phyloP scores from a whole-genome alignment of 768 basidiomycete genomes.

The Boletus rubroflammeus region DNA sequence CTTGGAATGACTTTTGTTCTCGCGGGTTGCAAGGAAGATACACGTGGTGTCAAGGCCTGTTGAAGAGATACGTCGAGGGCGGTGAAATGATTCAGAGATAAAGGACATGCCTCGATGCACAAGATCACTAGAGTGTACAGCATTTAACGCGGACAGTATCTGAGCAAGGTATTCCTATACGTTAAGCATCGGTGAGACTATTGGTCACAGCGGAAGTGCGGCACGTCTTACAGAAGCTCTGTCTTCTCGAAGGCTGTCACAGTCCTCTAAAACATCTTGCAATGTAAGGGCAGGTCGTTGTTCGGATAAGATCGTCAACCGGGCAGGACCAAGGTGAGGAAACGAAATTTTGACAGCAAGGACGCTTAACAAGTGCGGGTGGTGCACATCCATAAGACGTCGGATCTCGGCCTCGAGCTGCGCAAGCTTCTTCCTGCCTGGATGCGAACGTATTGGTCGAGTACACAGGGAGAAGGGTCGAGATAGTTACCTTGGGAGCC shows the following conservation, averaged over 20 bases:
- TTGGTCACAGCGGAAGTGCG: not conserved
- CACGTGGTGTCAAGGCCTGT: conserved; percentile 56
- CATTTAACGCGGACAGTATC: conserved; percentile 65
- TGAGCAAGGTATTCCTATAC: conserved; percentile 71
- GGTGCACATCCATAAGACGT: conserved; percentile 53
- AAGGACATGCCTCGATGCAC: conserved; percentile 61
- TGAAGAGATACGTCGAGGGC: not conserved
- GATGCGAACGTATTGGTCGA: not conserved
- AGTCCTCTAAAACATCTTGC: conserved; percentile 73
- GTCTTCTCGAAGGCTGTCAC: conserved; percentile 68
- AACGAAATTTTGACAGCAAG: conserved; percentile 63
- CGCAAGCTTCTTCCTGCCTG: conserved; percentile 66
- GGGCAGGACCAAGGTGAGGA: conserved; percentile 48
- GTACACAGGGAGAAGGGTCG: not conserved
- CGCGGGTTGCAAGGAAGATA: conserved; percentile 57
- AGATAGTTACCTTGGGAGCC: conserved; percentile 50
- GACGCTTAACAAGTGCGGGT: conserved; percentile 62
- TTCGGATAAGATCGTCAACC: conserved; percentile 68
- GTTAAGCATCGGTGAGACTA: not conserved
- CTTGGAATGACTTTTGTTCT: conserved; percentile 51
- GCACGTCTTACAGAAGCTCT: conserved; percentile 54
- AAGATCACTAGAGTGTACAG: conserved; percentile 59
- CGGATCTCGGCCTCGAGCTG: conserved; percentile 65
- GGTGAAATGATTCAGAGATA: not conserved
- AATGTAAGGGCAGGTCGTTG: conserved; percentile 63